Base-by-base conservation (phyloP, 2,329 filamentous ascomycete genomes). In the Epichloe aotearoae region DNA sequence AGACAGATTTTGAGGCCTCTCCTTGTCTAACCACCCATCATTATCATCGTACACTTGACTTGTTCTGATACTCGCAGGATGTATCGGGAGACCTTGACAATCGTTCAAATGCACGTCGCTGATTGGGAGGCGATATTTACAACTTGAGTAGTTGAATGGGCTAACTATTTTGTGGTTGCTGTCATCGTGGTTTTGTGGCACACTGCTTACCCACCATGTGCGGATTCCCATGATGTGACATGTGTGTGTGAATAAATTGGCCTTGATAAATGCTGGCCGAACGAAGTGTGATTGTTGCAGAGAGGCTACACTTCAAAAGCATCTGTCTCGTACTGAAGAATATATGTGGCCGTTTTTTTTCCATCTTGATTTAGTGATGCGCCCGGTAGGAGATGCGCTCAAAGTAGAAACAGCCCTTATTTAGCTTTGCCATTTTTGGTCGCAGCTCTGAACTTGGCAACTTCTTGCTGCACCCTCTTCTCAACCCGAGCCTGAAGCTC, bases 401-500 rank as follows among this genome's bases (percentile, higher is more conserved):
- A 12, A 6, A 11, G 23, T 11, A 3, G 37, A 12, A 40, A 38
- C 11, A 15, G 20, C 4, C 15, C 12, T 68, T 62, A 76, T 59
- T 79, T 68, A 38, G 72, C 69, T 64, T 81, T 82, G 56, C 68
- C 73, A 36, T 70, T 70, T 48, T 71, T 70, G 61, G 82, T 81
- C 53, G 73, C 70, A 37, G 75, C 71, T 60, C 73, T 81, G 64
- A 89, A 83, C 67, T 88, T 93, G 58, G 79, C 75, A 56, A 96
- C 76, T 64, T 95, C 88, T 58, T 79, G 73, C 62, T 82, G 69
- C 3, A 96, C 87, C 38, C 78, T 81, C 64, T 83, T 82, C 54
- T 91, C 81, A 43, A 97, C 80, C 47, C 91, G 81, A 54, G 78
- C 76, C 70, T 91, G 88, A 58, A 98, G 73, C 66, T 95, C 89